phyloP scores from a whole-genome alignment of 169 alveolate genomes.

The Plasmodium knowlesi region DNA sequence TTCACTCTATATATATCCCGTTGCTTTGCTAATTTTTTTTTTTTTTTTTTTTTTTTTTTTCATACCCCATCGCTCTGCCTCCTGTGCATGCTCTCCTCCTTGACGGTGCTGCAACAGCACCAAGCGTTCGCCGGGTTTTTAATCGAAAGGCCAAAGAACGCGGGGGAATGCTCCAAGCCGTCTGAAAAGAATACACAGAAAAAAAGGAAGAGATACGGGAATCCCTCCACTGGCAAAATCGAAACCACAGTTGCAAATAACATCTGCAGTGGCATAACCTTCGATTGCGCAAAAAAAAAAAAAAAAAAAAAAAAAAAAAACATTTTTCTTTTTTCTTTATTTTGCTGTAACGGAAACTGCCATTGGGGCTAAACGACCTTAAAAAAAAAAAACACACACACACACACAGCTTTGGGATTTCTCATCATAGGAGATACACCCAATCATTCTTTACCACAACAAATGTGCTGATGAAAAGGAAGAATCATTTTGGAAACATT shows the following conservation, averaged over 20 bases:
- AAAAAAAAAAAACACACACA: conserved; percentile 13
- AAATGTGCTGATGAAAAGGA: no score
- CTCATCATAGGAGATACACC: background rate
- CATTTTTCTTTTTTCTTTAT: background rate
- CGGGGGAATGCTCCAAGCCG: background rate
- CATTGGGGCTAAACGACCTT: background rate
- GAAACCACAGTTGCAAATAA: background rate
- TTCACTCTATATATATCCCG: background rate
- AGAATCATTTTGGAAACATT: background rate
- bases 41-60: background rate
- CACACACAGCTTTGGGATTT: background rate
- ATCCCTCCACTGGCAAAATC: background rate
- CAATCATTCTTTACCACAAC: background rate
- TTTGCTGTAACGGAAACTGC: background rate
- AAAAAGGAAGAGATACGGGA: background rate
- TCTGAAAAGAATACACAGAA: background rate
- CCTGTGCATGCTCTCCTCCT: background rate
- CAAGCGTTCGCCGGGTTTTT: background rate
- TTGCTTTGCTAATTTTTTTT: background rate
- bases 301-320: no score
- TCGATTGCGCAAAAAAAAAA: background rate
- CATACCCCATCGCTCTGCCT: background rate
- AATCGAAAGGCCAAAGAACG: background rate
- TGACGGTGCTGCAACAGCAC: background rate
- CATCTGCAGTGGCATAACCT: background rate